Conservation (phyloP, 305 asterid genomes). For the Solanum hybrid region DNA sequence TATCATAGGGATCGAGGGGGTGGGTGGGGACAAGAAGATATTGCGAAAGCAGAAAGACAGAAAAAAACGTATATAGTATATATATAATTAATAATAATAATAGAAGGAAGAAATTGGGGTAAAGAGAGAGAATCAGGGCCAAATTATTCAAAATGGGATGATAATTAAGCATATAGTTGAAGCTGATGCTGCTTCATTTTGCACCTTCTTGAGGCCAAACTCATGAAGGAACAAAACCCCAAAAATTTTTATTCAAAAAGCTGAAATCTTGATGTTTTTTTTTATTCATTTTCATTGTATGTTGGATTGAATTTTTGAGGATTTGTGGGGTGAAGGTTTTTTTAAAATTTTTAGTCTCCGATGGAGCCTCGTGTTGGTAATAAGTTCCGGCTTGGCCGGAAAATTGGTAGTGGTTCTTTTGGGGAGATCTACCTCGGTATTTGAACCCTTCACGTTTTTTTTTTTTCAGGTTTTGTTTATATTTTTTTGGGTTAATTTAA, state of each 20-base stretch:
- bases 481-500: not conserved
- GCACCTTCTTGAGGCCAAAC: not conserved
- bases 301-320: not conserved
- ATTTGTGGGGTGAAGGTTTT: not conserved
- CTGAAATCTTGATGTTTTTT: not conserved
- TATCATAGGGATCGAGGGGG: not conserved
- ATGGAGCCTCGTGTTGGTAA: conserved; percentile 95
- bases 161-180: not conserved
- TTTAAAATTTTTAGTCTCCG: not conserved
- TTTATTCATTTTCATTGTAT: not conserved
- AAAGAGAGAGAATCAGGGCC: not conserved
- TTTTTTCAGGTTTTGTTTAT: not conserved
- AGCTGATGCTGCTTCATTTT: not conserved
- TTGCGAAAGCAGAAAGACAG: not conserved
- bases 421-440: conserved; percentile 84
- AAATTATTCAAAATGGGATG: not conserved
- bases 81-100: not conserved
- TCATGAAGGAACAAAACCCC: not conserved
- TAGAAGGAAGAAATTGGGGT: not conserved
- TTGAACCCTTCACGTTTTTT: not conserved
- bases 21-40: not conserved
- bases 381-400: conserved; percentile 77
- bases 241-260: not conserved
- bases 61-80: not conserved
- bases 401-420: conserved; percentile 91